Conservation (phyloP, 345 rosid species). For the Iberis pinnata region DNA sequence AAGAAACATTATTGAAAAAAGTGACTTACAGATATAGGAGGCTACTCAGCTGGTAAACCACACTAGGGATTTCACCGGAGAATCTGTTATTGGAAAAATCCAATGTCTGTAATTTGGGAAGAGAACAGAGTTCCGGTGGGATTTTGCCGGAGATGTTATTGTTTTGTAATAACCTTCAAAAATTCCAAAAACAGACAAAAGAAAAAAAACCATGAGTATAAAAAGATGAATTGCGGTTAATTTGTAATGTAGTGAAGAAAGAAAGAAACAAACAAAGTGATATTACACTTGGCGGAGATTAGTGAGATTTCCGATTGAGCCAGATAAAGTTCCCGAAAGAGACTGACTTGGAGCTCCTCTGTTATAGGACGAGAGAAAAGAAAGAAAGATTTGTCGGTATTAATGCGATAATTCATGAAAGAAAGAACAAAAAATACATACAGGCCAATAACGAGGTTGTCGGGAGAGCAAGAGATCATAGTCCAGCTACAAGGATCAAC, state of each 20-base stretch:
- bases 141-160: slow-evolving; percentile 81
- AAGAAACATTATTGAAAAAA: background rate
- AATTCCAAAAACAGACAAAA: slow-evolving; percentile 16
- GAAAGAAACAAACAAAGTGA: slow-evolving; percentile 15
- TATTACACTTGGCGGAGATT: slow-evolving; percentile 86
- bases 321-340: slow-evolving; percentile 77
- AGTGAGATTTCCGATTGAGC: slow-evolving; percentile 68
- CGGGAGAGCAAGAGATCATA: slow-evolving; percentile 79
- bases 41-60: slow-evolving; percentile 45
- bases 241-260: slow-evolving; percentile 1
- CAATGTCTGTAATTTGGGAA: slow-evolving; percentile 63
- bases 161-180: slow-evolving; percentile 69
- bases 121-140: slow-evolving; percentile 60
- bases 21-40: slow-evolving; percentile 72
- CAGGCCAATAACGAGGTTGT: slow-evolving; percentile 75
- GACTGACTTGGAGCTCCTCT: slow-evolving; percentile 95
- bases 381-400: slow-evolving; percentile 16
- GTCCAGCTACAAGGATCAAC: slow-evolving; percentile 99
- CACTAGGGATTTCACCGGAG: slow-evolving; percentile 51
- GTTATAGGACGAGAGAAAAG: slow-evolving; percentile 15
- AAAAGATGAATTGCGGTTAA: too few relatives aligned
- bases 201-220: background rate
- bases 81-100: slow-evolving; percentile 80
- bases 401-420: background rate
- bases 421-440: slow-evolving; percentile 28